These are phyloP conservation scores for Anthracocystis panici-leucophaei DNA, from an alignment of 1,284 basidiomycete species.

Conservation along the genomic window DNA sequence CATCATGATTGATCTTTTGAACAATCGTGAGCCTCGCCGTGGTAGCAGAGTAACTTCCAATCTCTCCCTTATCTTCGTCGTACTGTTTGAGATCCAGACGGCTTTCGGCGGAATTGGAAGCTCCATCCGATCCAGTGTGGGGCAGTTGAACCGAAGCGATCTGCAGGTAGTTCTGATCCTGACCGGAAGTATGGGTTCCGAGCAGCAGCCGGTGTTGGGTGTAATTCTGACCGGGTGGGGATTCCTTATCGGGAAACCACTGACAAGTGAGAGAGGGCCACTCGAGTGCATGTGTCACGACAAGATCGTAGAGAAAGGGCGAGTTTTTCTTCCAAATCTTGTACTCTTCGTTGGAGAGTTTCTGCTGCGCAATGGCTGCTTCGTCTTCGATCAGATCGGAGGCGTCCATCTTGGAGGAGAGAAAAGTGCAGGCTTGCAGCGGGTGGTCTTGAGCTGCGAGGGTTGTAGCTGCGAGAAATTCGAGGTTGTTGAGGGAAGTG, in stretches of 20 bases:
- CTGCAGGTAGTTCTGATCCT: slow-evolving; percentile 94
- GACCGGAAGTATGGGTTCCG: slow-evolving; percentile 96
- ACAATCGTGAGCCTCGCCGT: slow-evolving; percentile 85
- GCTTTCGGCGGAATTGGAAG: slow-evolving; percentile 72
- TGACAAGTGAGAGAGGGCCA: slow-evolving; percentile 98
- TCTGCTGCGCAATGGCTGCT: slow-evolving; percentile 61
- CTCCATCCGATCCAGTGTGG: slow-evolving; percentile 71
- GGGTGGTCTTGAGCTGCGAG: background rate
- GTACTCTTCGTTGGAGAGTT: slow-evolving; percentile 67
- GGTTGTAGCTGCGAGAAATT: background rate
- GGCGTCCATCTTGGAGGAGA: slow-evolving; percentile 37
- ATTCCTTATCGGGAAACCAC: slow-evolving; percentile 97
- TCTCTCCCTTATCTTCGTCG: slow-evolving; percentile 85
- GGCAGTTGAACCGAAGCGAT: slow-evolving; percentile 92
- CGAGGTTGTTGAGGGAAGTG: background rate
- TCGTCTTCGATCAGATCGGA: slow-evolving; percentile 61
- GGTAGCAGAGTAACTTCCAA: slow-evolving; percentile 74
- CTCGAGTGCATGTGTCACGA: slow-evolving; percentile 96
- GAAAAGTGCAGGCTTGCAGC: too few species aligned
- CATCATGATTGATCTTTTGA: slow-evolving; percentile 94
- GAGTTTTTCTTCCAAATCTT: slow-evolving; percentile 70
- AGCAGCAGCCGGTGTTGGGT: slow-evolving; percentile 92
- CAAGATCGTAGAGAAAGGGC: slow-evolving; percentile 91
- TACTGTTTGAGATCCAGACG: slow-evolving; percentile 84
- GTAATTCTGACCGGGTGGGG: slow-evolving; percentile 86